A percentile compares a stretch with the other conserved stretches of the same genome.
phyloP scores from a whole-genome alignment of 2,329 filamentous ascomycete species.

The Alternaria atra region DNA sequence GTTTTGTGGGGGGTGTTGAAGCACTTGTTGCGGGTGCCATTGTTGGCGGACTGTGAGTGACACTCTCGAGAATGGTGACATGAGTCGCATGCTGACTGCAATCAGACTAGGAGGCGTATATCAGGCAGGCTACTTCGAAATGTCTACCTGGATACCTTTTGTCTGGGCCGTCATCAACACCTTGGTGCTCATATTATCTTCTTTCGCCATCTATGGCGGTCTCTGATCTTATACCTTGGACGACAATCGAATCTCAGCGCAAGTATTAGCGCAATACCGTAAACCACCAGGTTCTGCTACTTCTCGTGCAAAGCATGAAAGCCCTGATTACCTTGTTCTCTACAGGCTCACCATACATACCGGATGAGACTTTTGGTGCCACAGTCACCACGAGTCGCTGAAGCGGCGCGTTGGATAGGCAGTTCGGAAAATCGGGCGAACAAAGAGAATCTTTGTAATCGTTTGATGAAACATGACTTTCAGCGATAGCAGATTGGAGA shows the following conservation, averaged over 20 bases:
- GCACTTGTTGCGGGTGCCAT: conserved; percentile 82
- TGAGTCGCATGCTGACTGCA: conserved; percentile 15
- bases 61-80: neutral
- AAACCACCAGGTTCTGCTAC: neutral
- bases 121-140: conserved; percentile 80
- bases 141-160: conserved; percentile 95
- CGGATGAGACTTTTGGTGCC: neutral
- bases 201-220: conserved; percentile 91
- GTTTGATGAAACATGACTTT: neutral
- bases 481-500: neutral
- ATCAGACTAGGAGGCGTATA: conserved; percentile 80
- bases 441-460: neutral
- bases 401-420: neutral
- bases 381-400: neutral
- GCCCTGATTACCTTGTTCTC: neutral
- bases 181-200: conserved; percentile 82
- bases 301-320: neutral
- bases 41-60: conserved; percentile 77
- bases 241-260: too few relatives aligned
- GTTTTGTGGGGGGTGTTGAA: conserved; percentile 75
- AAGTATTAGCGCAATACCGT: neutral
- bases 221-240: conserved; percentile 60
- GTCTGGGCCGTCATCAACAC: conserved; percentile 88
- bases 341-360: too few relatives aligned
- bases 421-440: neutral